Evolutionary conservation across 2,329 filamentous ascomycete genomes (phyloP), one percentile per base, ranked within the genome.

Genomic region (Coniella vitis): DNA sequence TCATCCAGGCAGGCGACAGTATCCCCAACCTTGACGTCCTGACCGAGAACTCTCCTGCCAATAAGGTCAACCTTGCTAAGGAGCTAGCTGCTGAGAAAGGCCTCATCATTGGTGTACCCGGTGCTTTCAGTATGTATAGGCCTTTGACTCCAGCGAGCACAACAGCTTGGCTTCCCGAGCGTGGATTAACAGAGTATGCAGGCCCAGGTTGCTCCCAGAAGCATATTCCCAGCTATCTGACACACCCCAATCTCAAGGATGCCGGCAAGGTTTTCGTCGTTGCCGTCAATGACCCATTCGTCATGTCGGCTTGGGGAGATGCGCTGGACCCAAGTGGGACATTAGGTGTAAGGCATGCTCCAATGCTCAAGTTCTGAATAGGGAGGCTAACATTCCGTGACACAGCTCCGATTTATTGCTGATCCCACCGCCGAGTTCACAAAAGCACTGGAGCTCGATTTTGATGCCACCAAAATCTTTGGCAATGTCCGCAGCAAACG

Each of bases 301-400:
- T 95, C 87, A 95, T 90, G 79, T 94, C 94, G 69, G 90, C 90
- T 4, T 96, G 90, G 90, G 83, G 72, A 40, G 79, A 85, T 55
- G 74, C 79, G 54, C 76, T 96, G 38, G 90, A 96, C 66, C 86
- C 89, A 10, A 71, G 76, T 5, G 78, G 79, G 58, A 76, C 81
- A 64, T 87, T 84, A 52, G 87, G 87, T 43, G 89, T 94, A 78
- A 68, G 85, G 76, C 31, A n/a, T 35, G 10, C 13, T 25, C 5
- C n/a, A 12, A 3, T 19, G 25, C n/a, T 4, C 17, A 4, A 7
- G 13, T 37, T 13, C 3, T 34, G 21, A 4, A n/a, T 14, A 3
- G 5, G 14, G 1, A n/a, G 10, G 14, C 25, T 45, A n/a, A 16
- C 7, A n/a, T 10, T 12, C n/a, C 19, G 1, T 4, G 9, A 2